Conservation (phyloP, 495 filamentous ascomycete genomes). For the Neurospora sp. region DNA sequence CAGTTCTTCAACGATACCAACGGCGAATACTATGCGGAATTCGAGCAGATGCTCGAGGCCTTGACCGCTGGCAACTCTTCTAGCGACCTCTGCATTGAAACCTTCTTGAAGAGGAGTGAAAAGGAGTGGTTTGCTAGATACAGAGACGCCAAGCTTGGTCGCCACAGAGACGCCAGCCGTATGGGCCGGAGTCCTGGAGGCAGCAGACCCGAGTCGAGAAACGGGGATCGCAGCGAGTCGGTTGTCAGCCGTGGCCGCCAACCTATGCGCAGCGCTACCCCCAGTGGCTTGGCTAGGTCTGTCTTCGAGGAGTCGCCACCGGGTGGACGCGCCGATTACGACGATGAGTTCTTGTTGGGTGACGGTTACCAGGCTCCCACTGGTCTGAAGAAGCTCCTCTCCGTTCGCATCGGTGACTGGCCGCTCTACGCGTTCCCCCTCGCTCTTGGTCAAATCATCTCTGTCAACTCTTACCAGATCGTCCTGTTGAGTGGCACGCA, state of each 20-base stretch:
- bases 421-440: conserved; percentile 63
- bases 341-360: conserved; percentile 52
- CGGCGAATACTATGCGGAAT: conserved; percentile 45
- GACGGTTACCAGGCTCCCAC: conserved; percentile 55
- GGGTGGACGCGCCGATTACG: neutral
- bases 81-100: conserved; percentile 49
- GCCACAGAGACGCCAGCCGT: conserved; percentile 12
- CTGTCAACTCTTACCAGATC: conserved; percentile 60
- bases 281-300: conserved; percentile 18
- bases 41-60: conserved; percentile 43
- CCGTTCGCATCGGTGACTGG: conserved; percentile 47
- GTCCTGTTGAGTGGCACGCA: conserved; percentile 52
- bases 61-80: conserved; percentile 46
- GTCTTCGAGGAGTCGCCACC: conserved; percentile 23
- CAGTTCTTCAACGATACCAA: conserved; percentile 59
- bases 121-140: conserved; percentile 54
- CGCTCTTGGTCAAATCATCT: conserved; percentile 57
- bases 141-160: conserved; percentile 47
- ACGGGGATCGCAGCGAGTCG: conserved; percentile 15
- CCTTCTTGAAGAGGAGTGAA: conserved; percentile 51
- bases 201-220: conserved; percentile 18
- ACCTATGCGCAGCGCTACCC: conserved; percentile 21
- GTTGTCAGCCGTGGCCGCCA: conserved; percentile 22
- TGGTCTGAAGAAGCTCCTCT: conserved; percentile 46
- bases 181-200: conserved; percentile 4